Conservation (phyloP, 2,329 filamentous ascomycete genomes). For the Myriosclerotinia duriaeana region DNA sequence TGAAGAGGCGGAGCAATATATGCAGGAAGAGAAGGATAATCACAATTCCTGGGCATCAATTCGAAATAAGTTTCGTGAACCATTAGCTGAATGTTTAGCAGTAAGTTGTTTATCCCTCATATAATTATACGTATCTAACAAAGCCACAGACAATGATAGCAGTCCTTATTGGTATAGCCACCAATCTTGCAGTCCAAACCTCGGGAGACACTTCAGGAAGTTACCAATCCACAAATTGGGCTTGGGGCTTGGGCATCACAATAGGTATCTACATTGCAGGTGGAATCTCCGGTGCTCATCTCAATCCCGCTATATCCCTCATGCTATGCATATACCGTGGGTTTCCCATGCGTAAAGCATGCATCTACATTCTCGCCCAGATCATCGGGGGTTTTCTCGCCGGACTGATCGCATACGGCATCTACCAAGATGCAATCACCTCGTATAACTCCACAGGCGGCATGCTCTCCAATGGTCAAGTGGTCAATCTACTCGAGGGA, state of each 20-base stretch:
- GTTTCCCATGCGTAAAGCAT: slow-evolving; percentile 52
- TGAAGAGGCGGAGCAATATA: slow-evolving; percentile 30
- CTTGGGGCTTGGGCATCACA: slow-evolving; percentile 57
- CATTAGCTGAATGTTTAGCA: slow-evolving; percentile 52
- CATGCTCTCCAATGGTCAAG: not conserved
- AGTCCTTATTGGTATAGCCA: slow-evolving; percentile 48
- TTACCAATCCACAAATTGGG: slow-evolving; percentile 46
- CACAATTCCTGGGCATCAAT: slow-evolving; percentile 45
- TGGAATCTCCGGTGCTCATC: slow-evolving; percentile 49
- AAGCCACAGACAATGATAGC: slow-evolving; percentile 26
- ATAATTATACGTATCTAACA: not conserved
- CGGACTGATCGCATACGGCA: slow-evolving; percentile 46
- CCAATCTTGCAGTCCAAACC: slow-evolving; percentile 46
- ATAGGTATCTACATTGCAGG: slow-evolving; percentile 49
- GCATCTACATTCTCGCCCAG: slow-evolving; percentile 52
- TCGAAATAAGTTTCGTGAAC: slow-evolving; percentile 51
- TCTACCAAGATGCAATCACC: slow-evolving; percentile 27
- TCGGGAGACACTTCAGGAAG: slow-evolving; percentile 41
- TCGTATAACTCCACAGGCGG: slow-evolving; percentile 18
- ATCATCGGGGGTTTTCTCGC: slow-evolving; percentile 53
- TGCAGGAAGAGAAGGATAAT: slow-evolving; percentile 18
- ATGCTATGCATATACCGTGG: slow-evolving; percentile 51
- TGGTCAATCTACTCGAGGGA: not conserved
- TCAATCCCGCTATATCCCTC: slow-evolving; percentile 47
- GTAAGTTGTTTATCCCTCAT: slow-evolving; percentile 18